Base-by-base conservation (phyloP, 2,329 filamentous ascomycete species). In the Thermomyces lanuginosus region DNA sequence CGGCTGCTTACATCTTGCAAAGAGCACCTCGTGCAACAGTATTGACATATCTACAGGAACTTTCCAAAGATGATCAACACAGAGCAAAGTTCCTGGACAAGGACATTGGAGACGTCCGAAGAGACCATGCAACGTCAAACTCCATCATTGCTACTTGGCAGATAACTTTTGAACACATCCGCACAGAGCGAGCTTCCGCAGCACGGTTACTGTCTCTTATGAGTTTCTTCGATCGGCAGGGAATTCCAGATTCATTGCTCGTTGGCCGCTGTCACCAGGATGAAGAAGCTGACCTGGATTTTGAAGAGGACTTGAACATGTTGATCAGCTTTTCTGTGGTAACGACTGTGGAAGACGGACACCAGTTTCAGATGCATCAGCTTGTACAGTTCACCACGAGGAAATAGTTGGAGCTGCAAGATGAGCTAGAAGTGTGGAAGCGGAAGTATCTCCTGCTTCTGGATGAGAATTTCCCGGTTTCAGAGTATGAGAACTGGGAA, bases 151-250 rank as follows among this genome's bases (percentile, higher is more conserved):
- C 33, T 4, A 52, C 48, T 1, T 52, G 40, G 48, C 41, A 44
- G 24, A 44, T 52, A 14, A 45, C 48, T 2, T 53, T 51, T 30
- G 39, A 50, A 6, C 21, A 41, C n/a, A 44, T 52, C 11, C 36
- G 24, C 1, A 6, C 38, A 24, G 31, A 14, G 15, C 34, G 33
- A 15, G 40, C 30, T 14, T 36, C 36, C 2, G 45, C 48, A 8
- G 37, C 40, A 8, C 33, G 42, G 9, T 30, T 48, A 4, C 24
- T 49, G 6, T 44, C 42, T 4, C 28, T 46, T 0, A 45, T 50
- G 42, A 39, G 38, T 19, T 39, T 46, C 27, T 40, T 47, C 9
- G 40, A 50, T 26, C 33, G 39, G 18, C 42, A 49, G 21, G 39
- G 33, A 13, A 43, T 49, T 22, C 38, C 40, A 8, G 33, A 41